Conservation (phyloP, 805 yeast species). For the Spathaspora sp. region DNA sequence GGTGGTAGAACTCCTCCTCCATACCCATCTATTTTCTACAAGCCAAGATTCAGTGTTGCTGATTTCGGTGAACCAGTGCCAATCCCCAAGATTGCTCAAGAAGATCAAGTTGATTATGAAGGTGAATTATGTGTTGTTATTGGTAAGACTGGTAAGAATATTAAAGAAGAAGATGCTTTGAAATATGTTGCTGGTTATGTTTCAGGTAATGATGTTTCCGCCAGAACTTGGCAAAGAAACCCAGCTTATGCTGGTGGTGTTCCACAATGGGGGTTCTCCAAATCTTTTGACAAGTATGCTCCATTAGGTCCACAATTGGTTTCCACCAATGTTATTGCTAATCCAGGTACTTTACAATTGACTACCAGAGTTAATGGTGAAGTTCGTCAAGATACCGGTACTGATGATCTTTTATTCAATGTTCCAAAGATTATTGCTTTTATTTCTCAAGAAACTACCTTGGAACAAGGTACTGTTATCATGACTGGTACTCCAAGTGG, state of each 20-base stretch:
- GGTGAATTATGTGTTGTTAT: constrained; percentile 52
- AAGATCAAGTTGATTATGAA: constrained; percentile 47
- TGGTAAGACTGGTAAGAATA: constrained; percentile 46
- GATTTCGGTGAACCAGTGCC: constrained; percentile 42
- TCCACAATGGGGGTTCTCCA: constrained; percentile 50
- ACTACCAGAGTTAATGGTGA: constrained; percentile 46
- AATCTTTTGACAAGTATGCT: constrained; percentile 54
- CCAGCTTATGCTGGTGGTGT: constrained; percentile 35
- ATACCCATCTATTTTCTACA: constrained; percentile 49
- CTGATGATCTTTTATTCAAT: constrained; percentile 47
- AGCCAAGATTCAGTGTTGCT: constrained; percentile 43
- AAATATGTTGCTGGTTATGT: constrained; percentile 49
- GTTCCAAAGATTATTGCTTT: constrained; percentile 42
- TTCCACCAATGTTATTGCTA: constrained; percentile 24
- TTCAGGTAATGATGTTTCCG: constrained; percentile 55
- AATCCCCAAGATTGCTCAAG: constrained; percentile 38
- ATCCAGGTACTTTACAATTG: constrained; percentile 33
- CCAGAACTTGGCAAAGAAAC: constrained; percentile 53
- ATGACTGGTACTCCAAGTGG: constrained; percentile 59
- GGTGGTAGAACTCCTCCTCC: constrained; percentile 39
- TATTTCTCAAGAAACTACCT: constrained; percentile 48
- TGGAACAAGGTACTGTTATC: constrained; percentile 51
- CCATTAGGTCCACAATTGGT: constrained; percentile 57
- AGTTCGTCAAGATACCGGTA: constrained; percentile 40
- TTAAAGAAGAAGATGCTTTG: constrained; percentile 39